Base-by-base conservation (phyloP, 2,329 filamentous ascomycete species). In the Colletotrichum sp. region DNA sequence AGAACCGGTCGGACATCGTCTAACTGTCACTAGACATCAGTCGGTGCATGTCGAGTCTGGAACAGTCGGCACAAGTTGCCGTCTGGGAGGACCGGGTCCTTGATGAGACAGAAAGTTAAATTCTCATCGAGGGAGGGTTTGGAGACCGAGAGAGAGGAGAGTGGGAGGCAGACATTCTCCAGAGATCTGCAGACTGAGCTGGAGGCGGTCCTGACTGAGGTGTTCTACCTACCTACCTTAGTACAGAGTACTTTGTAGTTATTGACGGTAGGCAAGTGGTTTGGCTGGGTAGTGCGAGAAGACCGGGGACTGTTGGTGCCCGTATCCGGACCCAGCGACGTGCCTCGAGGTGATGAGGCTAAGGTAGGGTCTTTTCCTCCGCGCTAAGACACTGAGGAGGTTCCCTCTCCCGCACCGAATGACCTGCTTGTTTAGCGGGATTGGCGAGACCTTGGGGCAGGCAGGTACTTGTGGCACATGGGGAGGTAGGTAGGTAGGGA, bases 51-150 rank as follows among this genome's bases (percentile, higher is more conserved):
- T 55, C 16, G 26, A 55, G 63, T 59, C 69, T 57, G 44, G 32
- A 76, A 63, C n/a, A 57, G 39, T 73, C 63, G 73, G 69, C 73
- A 76, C 64, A 73, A 68, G 15, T 59, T 76, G 69, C 73, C 69
- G 69, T 39, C 18, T 36, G 39, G 69, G 39, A 24, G 39, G 63
- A 68, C 64, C 39, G 30, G 73, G 68, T 44, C 32, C 32, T 62
- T 24, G 73, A 24, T n/a, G 36, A 57, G 36, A 60, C 30, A 55
- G 49, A 75, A 66, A 72, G 59, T 66, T 52, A 49, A 67, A 67
- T 26, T 12, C 21, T 52, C n/a, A 21, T 52, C 7, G 34, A 36
- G 26, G 60, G 12, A 60, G 24, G 49, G 32, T 49, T 30, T 24
- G 8, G 44, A 49, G 44, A 49, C 44, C n/a, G 44, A 21, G n/a